These are phyloP conservation scores for Wallemia hederae DNA, from an alignment of 1,284 basidiomycete genomes.

Conservation along the genomic window DNA sequence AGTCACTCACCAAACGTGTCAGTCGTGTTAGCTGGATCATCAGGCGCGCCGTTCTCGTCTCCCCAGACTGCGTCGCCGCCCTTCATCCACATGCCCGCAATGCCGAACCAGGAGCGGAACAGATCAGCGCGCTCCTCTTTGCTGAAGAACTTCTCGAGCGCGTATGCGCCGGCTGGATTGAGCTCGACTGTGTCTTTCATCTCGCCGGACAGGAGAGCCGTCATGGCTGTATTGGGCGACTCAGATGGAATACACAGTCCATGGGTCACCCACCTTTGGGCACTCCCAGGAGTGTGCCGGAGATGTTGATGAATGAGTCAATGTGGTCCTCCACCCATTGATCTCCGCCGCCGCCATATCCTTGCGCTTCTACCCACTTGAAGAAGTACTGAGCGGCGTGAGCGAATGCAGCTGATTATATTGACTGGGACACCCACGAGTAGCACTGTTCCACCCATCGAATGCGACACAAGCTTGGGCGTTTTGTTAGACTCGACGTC, in stretches of 20 bases:
- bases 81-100: slow-evolving; percentile 78
- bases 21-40: slow-evolving; percentile 33
- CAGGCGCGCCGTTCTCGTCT: slow-evolving; percentile 30
- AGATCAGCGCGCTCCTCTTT: slow-evolving; percentile 62
- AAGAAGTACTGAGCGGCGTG: slow-evolving; percentile 12
- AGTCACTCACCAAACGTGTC: slow-evolving; percentile 22
- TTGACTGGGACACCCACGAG: slow-evolving; percentile 9
- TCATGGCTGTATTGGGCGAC: slow-evolving; percentile 58
- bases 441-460: slow-evolving; percentile 44
- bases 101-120: slow-evolving; percentile 85
- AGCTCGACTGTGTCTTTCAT: slow-evolving; percentile 91
- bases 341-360: slow-evolving; percentile 55
- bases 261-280: slow-evolving; percentile 13
- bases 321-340: slow-evolving; percentile 71
- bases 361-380: slow-evolving; percentile 84
- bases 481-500: background rate
- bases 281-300: slow-evolving; percentile 43
- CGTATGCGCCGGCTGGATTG: slow-evolving; percentile 55
- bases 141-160: slow-evolving; percentile 45
- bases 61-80: slow-evolving; percentile 84
- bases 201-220: slow-evolving; percentile 72
- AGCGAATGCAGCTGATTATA: background rate
- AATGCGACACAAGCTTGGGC: slow-evolving; percentile 3
- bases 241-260: background rate
- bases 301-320: slow-evolving; percentile 52